Percentiles rank a stretch among this genome's conserved stretches.
Evolutionary conservation across 805 yeast species (phyloP).

Genomic region (Martiniozyma abietophila): DNA sequence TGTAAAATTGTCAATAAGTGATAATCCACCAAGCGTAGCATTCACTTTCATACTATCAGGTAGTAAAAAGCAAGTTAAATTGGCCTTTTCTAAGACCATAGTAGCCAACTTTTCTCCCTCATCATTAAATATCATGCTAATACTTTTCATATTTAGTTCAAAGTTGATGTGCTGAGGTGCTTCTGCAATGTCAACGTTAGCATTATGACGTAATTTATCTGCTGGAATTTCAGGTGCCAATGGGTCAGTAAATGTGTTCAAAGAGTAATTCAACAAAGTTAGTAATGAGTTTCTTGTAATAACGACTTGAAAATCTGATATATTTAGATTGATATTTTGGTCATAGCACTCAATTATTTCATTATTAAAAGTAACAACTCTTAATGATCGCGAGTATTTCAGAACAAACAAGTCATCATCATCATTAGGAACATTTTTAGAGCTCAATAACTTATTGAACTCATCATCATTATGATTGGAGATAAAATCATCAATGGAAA

Average conservation of each 20-base stretch:
- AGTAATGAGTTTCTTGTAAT: constrained; percentile 70
- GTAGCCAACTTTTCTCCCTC: constrained; percentile 80
- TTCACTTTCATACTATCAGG: constrained; percentile 71
- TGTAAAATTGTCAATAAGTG: constrained; percentile 66
- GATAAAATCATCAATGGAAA: constrained; percentile 67
- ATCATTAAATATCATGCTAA: constrained; percentile 69
- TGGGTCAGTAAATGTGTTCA: constrained; percentile 86
- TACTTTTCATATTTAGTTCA: constrained; percentile 58
- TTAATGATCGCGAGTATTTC: constrained; percentile 46
- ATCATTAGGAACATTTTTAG: constrained; percentile 37
- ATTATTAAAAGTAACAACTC: constrained; percentile 47
- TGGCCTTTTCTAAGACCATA: constrained; percentile 63
- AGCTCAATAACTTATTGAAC: constrained; percentile 60
- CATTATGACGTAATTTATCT: constrained; percentile 61
- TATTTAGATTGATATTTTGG: constrained; percentile 59
- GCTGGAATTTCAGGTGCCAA: constrained; percentile 60
- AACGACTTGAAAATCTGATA: constrained; percentile 72
- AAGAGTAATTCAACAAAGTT: constrained; percentile 67
- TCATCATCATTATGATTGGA: constrained; percentile 54
- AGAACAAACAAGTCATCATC: constrained; percentile 48
- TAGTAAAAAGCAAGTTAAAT: constrained; percentile 50
- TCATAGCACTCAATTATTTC: constrained; percentile 61
- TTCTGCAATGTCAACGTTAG: constrained; percentile 41
- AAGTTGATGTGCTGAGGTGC: constrained; percentile 73
- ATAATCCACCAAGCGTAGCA: constrained; percentile 69